Evolutionary conservation across 352 stramenopile species (phyloP).

Genomic region (Nothophytophthora sp.): DNA sequence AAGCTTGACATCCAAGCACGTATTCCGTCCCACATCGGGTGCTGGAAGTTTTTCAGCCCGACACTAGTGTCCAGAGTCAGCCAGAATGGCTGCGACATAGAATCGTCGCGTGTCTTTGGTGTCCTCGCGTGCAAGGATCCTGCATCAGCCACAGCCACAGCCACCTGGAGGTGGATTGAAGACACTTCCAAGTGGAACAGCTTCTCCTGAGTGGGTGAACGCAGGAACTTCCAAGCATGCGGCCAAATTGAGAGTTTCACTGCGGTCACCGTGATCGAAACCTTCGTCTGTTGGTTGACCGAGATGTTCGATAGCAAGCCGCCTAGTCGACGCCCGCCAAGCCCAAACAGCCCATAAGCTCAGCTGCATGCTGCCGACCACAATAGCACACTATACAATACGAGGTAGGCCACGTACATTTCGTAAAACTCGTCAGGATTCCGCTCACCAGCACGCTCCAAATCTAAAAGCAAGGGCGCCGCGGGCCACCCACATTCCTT

Average conservation of each 20-base stretch:
- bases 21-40: constrained; percentile 36
- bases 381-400: too few species aligned
- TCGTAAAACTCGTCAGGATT: constrained; percentile 17
- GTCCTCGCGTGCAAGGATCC: neutral
- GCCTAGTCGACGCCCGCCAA: constrained; percentile 26
- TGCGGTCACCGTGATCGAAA: constrained; percentile 37
- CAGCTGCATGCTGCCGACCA: too few species aligned
- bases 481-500: too few species aligned
- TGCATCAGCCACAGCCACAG: constrained; percentile 16
- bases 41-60: constrained; percentile 33
- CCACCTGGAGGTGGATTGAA: constrained; percentile 38
- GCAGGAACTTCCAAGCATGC: constrained; percentile 52
- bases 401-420: too few species aligned
- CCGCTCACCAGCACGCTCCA: neutral
- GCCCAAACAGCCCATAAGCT: too few species aligned
- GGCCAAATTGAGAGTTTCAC: constrained; percentile 62
- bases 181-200: constrained; percentile 45
- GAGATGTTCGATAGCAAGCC: constrained; percentile 54
- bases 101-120: neutral
- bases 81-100: constrained; percentile 6
- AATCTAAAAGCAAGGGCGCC: constrained; percentile 14
- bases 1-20: constrained; percentile 44
- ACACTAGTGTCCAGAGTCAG: constrained; percentile 19
- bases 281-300: constrained; percentile 30
- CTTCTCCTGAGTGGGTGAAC: constrained; percentile 36